Base-by-base conservation (phyloP, 768 basidiomycete genomes). In the Psilocybe azurescens region DNA sequence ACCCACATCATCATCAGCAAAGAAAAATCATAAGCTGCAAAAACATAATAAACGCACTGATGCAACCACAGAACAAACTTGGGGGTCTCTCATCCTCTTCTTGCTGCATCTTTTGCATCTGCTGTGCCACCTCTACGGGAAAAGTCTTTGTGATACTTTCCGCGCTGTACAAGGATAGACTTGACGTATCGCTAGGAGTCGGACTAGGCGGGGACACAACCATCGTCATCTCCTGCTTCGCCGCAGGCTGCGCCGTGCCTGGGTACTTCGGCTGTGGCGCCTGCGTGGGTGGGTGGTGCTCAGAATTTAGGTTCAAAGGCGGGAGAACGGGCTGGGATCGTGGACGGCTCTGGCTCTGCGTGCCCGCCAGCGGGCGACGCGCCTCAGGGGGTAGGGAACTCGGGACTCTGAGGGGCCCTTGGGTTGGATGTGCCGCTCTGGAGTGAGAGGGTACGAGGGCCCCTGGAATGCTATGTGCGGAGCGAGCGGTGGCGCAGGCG, bases 291-390 rank as follows among this genome's bases (percentile, higher is more conserved):
- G 68, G 65, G 51, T 68, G 67, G 24, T 64, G 39, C 39, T 29
- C 56, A 9, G 56, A 49, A 36, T 65, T 61, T 14, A 69, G 52
- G 36, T 24, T 65, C 59, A 69, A 58, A 14, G 67, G 62, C 14
- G 67, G 54, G 11, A 59, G 59, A 49, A 53, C 53, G 14, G 59
- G 61, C 39, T 66, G 63, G 53, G 68, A 65, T 50, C 61, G 56
- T 53, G 33, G 62, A 39, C 63, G 60, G 16, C 53, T 56, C 44
- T 64, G 62, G 14, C 53, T 56, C 44, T 64, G 62, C 60, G 67
- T 30, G 16, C 68, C 68, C 36, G 68, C 68, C 67, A 63, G 68
- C 68, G 68, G 68, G 61, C 68, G 68, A 58, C 65, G 65, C 62
- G 65, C 65, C 44, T 69, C 68, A 53, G 65, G 61, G 65, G 63